phyloP scores from a whole-genome alignment of 768 basidiomycete genomes.

The Mycena sanguinolenta region DNA sequence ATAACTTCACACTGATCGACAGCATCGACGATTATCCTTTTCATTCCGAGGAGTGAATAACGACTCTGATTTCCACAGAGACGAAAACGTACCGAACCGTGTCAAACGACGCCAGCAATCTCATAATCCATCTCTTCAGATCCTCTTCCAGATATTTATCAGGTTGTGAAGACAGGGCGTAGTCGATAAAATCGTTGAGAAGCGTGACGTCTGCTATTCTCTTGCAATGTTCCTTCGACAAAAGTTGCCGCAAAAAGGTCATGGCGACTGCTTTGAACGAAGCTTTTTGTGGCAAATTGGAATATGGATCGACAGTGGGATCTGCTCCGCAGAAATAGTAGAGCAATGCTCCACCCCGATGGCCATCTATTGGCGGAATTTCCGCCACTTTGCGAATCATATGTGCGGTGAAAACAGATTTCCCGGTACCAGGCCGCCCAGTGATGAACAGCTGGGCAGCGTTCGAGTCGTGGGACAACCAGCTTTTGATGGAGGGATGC shows the following conservation, averaged over 20 bases:
- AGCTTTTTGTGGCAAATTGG: constrained; percentile 13
- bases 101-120: constrained; percentile 12
- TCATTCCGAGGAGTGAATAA: constrained; percentile 3
- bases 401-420: constrained; percentile 18
- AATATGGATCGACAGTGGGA: constrained; percentile 18
- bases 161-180: not conserved
- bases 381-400: constrained; percentile 16
- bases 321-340: constrained; percentile 23
- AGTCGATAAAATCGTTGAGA: constrained; percentile 5
- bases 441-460: constrained; percentile 8
- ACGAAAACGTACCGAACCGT: constrained; percentile 14
- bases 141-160: constrained; percentile 19
- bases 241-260: constrained; percentile 21
- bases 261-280: constrained; percentile 22
- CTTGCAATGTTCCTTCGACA: constrained; percentile 14
- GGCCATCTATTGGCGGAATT: constrained; percentile 7
- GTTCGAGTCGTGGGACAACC: constrained; percentile 20
- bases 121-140: constrained; percentile 8
- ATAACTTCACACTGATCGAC: constrained; percentile 11
- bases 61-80: not conserved
- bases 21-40: constrained; percentile 18
- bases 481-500: constrained; percentile 13
- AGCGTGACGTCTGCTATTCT: constrained; percentile 14
- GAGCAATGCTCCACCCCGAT: constrained; percentile 9
- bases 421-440: constrained; percentile 16